Percentiles rank a stretch among this genome's conserved stretches.
phyloP scores from a whole-genome alignment of 345 rosid genomes.

The Iberis pinnata region DNA sequence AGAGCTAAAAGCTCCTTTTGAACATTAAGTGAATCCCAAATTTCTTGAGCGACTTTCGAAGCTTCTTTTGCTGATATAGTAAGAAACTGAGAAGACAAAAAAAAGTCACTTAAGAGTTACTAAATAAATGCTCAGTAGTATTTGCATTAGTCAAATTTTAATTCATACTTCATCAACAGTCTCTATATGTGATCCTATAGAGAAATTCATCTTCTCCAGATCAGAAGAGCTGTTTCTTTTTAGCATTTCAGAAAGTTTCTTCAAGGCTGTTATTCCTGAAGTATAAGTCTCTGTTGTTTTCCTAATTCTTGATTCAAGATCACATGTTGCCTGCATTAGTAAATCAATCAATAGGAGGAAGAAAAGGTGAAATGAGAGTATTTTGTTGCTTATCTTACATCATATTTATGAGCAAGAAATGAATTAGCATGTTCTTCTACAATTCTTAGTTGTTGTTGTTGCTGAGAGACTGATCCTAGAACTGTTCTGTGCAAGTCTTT shows the following conservation, averaged over 20 bases:
- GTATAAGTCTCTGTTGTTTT: constrained; percentile 46
- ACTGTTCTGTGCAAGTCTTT: constrained; percentile 59
- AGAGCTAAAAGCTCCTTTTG: constrained; percentile 56
- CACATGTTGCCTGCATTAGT: constrained; percentile 49
- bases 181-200: constrained; percentile 39
- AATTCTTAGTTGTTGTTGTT: constrained; percentile 68
- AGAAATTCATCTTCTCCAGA: constrained; percentile 39
- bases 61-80: constrained; percentile 45
- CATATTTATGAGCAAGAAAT: constrained; percentile 66
- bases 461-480: constrained; percentile 74
- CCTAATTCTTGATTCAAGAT: constrained; percentile 49
- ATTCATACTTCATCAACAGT: constrained; percentile 53
- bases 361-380: not conserved
- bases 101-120: not conserved
- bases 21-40: constrained; percentile 49
- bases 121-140: not conserved
- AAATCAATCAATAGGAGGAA: constrained; percentile 14
- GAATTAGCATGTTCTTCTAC: constrained; percentile 66
- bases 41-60: constrained; percentile 41
- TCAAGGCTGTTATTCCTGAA: constrained; percentile 50
- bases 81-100: constrained; percentile 44
- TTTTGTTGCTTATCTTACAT: constrained; percentile 41
- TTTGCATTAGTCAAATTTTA: not conserved
- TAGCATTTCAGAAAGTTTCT: constrained; percentile 44
- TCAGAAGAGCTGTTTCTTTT: constrained; percentile 50